These are phyloP conservation scores for Nemania abortiva DNA, from an alignment of 2,329 filamentous ascomycete species.

Conservation along the genomic window DNA sequence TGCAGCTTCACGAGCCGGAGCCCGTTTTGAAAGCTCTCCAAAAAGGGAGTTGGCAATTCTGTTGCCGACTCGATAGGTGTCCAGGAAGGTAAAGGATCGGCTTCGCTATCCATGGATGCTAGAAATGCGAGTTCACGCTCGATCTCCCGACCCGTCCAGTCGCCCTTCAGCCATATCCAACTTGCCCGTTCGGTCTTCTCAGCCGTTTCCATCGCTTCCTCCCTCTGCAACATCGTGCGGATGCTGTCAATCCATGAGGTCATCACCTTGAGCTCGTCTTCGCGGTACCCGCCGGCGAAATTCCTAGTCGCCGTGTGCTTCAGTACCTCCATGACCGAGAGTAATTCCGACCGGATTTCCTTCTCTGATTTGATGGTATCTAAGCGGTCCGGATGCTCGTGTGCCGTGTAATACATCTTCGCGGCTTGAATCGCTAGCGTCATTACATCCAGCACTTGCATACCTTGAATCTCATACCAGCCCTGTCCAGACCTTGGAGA, in stretches of 20 bases:
- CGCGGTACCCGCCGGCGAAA: slow-evolving; percentile 84
- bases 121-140: slow-evolving; percentile 87
- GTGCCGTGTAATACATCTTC: slow-evolving; percentile 95
- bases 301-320: slow-evolving; percentile 91
- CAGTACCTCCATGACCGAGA: slow-evolving; percentile 88
- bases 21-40: slow-evolving; percentile 80
- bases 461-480: slow-evolving; percentile 89
- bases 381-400: slow-evolving; percentile 86
- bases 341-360: slow-evolving; percentile 83
- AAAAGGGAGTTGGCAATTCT: slow-evolving; percentile 77
- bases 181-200: slow-evolving; percentile 77
- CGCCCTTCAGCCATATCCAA: slow-evolving; percentile 83
- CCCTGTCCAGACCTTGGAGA: slow-evolving; percentile 63
- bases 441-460: slow-evolving; percentile 91
- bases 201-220: slow-evolving; percentile 80
- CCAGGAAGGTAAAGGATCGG: slow-evolving; percentile 75
- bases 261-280: slow-evolving; percentile 82
- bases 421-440: slow-evolving; percentile 96
- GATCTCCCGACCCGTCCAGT: slow-evolving; percentile 81
- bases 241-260: slow-evolving; percentile 83
- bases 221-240: slow-evolving; percentile 78
- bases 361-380: slow-evolving; percentile 90
- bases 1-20: slow-evolving; percentile 86
- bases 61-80: slow-evolving; percentile 64
- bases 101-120: slow-evolving; percentile 74